These are phyloP conservation scores for Fraxinus floribunda DNA, from an alignment of 305 asterid genomes.

Conservation along the genomic window DNA sequence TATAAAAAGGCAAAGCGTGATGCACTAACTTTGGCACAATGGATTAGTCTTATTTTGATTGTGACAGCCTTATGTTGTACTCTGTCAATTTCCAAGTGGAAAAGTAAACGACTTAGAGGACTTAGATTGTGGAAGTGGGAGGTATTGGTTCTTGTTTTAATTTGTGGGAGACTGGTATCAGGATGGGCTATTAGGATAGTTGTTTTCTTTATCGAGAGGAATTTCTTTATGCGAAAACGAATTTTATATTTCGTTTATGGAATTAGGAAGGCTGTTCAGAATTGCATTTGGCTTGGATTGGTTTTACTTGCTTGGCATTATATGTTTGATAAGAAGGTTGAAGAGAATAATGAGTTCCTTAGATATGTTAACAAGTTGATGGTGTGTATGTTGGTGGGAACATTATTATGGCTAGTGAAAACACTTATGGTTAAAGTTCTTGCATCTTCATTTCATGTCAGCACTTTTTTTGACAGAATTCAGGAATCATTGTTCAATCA, in stretches of 20 bases:
- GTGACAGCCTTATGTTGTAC: conserved; percentile 49
- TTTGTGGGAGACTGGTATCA: conserved; percentile 78
- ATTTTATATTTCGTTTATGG: conserved; percentile 83
- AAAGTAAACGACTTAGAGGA: conserved; percentile 41
- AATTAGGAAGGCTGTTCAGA: conserved; percentile 62
- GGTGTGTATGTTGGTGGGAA: conserved; percentile 71
- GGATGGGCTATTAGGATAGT: conserved; percentile 68
- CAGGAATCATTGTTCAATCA: conserved; percentile 73
- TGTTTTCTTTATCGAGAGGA: conserved; percentile 71
- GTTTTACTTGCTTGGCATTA: conserved; percentile 68
- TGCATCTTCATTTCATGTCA: conserved; percentile 80
- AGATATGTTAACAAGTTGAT: conserved; percentile 49
- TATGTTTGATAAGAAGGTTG: conserved; percentile 50
- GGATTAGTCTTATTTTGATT: conserved; percentile 58
- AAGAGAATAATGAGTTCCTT: conserved; percentile 42
- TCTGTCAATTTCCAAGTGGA: conserved; percentile 32
- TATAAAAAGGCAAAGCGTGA: conserved; percentile 37
- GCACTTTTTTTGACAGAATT: conserved; percentile 77
- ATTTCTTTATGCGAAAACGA: conserved; percentile 64
- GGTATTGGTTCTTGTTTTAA: conserved; percentile 62
- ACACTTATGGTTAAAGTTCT: conserved; percentile 80
- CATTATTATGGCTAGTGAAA: conserved; percentile 65
- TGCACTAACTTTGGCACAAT: conserved; percentile 43
- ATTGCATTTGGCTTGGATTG: conserved; percentile 72
- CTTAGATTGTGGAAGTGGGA: conserved; percentile 81